phyloP scores from a whole-genome alignment of 2,329 filamentous ascomycete genomes.

The Hymenoscyphus fraxineus region DNA sequence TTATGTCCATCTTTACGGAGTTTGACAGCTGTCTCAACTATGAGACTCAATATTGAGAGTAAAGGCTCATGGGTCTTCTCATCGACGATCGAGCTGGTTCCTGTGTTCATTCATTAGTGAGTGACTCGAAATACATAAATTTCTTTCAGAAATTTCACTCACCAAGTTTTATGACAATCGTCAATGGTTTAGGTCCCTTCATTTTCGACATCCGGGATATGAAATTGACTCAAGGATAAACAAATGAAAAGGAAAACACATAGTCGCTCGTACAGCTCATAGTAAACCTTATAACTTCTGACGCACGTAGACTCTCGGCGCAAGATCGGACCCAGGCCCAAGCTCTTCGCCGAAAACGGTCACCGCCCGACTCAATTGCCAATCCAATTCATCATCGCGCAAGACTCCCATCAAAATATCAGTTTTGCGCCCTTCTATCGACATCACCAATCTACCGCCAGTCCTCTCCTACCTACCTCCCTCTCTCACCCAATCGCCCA shows the following conservation, averaged over 20 bases:
- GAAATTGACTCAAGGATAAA: neutral
- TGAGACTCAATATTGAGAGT: slow-evolving; percentile 82
- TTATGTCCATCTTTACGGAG: slow-evolving; percentile 87
- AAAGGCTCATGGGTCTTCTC: slow-evolving; percentile 92
- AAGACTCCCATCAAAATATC: slow-evolving; percentile 3
- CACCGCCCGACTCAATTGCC: slow-evolving; percentile 10
- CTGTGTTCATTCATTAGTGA: slow-evolving; percentile 44
- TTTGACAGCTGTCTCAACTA: slow-evolving; percentile 89
- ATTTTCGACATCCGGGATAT: slow-evolving; percentile 35
- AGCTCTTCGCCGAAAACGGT: slow-evolving; percentile 6
- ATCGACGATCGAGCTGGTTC: slow-evolving; percentile 98
- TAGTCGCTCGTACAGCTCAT: neutral
- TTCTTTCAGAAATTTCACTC: slow-evolving; percentile 25
- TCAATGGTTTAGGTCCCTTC: slow-evolving; percentile 53
- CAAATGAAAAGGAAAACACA: neutral
- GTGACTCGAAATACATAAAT: neutral
- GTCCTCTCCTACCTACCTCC: neutral
- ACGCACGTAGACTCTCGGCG: neutral
- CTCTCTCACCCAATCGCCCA: neutral
- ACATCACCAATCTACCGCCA: slow-evolving; percentile 8
- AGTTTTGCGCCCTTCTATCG: slow-evolving; percentile 6
- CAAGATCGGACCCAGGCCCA: neutral
- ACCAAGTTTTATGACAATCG: slow-evolving; percentile 68
- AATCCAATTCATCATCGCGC: neutral
- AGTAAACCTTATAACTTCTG: neutral